Base-by-base conservation (phyloP, 495 filamentous ascomycete species). In the Aspergillus carlsbadensis region DNA sequence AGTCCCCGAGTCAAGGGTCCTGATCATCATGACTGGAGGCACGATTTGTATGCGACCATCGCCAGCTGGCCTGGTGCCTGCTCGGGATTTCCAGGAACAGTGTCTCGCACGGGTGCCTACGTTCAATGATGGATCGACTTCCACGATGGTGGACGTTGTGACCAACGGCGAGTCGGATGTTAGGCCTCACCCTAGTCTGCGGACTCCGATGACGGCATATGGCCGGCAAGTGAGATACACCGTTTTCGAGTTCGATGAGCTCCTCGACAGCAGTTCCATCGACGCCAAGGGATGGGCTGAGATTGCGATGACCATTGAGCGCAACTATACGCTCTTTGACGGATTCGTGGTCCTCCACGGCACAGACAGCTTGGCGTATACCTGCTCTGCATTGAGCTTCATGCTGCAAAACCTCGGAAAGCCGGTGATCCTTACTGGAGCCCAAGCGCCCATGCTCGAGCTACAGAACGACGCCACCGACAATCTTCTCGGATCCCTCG, bases 301-400 rank as follows among this genome's bases (percentile, higher is more conserved):
- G 67, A 97, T 98, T 58, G 92, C 92, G 0, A 74, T 77, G 35
- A 76, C 80, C 6, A 76, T 88, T 47, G 75, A 76, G 53, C 68
- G 83, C 41, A 98, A 98, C 71, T 98, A 97, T 71, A 83, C 85
- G 46, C 82, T 91, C 4, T 98, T 92, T 65, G 94, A 98, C 70
- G 92, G 87, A 18, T 98, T 98, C 66, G 92, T 98, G 10, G 79
- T 98, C 15, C 82, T 98, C n/a, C 94, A 98, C 70, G 94, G 94
- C 58, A 98, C 94, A 2, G 94, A 98, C 69, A 92, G 87, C 51
- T 77, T 98, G 50, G 89, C 92, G 10, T 97, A 96, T 69, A 95
- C 92, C 1, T 89, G 88, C 64, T 96, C 92, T 5, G 92, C 92
- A 2, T 76, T 98, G 46, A 92, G 89, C 61, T 98, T 97, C 74